Evolutionary conservation across 371 early-diverging fungal genomes (phyloP), one percentile per base, ranked within the genome.

Genomic region (Fennellomyces sp.): DNA sequence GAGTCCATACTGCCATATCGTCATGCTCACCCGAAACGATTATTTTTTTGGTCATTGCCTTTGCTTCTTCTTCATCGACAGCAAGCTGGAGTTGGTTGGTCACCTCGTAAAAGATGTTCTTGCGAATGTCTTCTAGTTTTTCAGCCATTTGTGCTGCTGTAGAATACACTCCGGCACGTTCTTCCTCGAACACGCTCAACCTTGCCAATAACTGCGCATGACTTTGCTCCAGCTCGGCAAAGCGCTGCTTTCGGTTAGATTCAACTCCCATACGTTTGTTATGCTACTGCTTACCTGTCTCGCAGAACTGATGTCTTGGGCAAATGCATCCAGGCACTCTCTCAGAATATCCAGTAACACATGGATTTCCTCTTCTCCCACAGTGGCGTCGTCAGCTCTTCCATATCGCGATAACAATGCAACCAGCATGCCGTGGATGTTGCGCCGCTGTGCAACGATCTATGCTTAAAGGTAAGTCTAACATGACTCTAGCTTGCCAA

Each of bases 21-120:
- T 75, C 51, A 2, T 56, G 57, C n/a, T 52, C 70, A 17, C 70
- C 67, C 27, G 63, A 61, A 3, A 67, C 50, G 0, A 63, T 66
- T 2, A 76, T 47, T 15, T 67, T 68, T 28, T 63, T 69, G 0
- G 69, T 58, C 30, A 78, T 60, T 10, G 66, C 64, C 19, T 60
- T 65, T 2, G 72, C 59, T 21, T 76, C 76, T 25, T 65, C 67
- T 61, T 74, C 75, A 19, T 79, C 76, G 25, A 74, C 69, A 2
- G 76, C 61, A 21, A 80, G 49, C 36, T 80, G 80, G n/a, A 80
- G 56, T 27, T 76, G 75, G 19, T 74, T 60, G 6, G 71, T 71
- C 10, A 80, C 41, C 39, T 75, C 75, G 58, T 65, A 74, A 1
- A 80, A 52, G 1, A 76, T 49, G 21, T 58, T 56, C 33, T 71